These are phyloP conservation scores for Backusella westeae DNA, from an alignment of 192 early-diverging fungal species.

Conservation along the genomic window DNA sequence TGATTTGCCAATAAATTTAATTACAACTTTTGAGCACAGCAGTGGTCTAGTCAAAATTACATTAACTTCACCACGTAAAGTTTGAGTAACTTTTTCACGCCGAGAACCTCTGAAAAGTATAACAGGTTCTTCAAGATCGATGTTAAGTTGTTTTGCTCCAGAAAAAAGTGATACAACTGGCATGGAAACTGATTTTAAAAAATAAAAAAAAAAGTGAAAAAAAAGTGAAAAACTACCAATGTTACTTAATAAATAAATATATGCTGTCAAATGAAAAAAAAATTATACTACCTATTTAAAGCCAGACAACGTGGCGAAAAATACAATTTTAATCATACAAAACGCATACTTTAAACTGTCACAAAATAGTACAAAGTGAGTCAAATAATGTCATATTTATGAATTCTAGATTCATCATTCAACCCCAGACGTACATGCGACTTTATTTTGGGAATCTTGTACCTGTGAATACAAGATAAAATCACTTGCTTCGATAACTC, in stretches of 20 bases:
- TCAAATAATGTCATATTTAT: background rate
- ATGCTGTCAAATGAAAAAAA: background rate
- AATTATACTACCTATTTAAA: background rate
- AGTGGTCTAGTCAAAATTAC: conserved; percentile 25
- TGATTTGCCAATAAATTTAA: conserved; percentile 30
- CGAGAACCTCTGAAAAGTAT: conserved; percentile 20
- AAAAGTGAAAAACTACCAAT: background rate
- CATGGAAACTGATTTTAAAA: conserved; percentile 9
- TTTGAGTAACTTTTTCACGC: conserved; percentile 9
- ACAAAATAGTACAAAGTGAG: background rate
- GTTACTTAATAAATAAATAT: background rate
- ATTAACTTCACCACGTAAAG: conserved; percentile 29
- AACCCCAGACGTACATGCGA: background rate
- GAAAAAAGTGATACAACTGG: conserved; percentile 21
- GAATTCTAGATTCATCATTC: background rate
- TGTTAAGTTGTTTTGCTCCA: conserved; percentile 26
- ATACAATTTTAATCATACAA: background rate
- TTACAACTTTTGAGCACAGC: conserved; percentile 1
- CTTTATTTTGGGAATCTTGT: background rate
- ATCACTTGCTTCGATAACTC: background rate
- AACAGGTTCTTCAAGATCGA: conserved; percentile 33
- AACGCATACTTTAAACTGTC: background rate
- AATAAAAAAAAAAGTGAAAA: background rate
- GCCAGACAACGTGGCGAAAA: background rate
- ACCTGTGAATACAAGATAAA: background rate